These are phyloP conservation scores for Rhizopogon vinicolor DNA, from an alignment of 768 basidiomycete genomes.

Conservation along the genomic window DNA sequence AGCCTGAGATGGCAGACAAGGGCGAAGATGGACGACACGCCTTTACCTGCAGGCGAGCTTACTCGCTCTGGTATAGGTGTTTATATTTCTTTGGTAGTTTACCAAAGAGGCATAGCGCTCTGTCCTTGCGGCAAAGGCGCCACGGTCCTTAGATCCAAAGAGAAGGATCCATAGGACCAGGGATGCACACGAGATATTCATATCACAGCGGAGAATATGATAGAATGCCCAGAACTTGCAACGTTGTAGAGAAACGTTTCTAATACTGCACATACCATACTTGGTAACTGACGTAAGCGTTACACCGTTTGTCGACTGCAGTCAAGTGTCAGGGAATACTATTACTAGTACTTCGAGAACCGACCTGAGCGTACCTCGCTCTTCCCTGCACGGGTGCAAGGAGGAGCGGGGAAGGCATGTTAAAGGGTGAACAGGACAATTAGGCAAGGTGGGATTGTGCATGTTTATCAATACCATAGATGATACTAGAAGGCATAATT, in stretches of 20 bases:
- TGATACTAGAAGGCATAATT: no score
- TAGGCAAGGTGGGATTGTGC: no score
- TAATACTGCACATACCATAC: not conserved
- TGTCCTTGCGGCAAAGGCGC: not conserved
- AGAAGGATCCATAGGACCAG: not conserved
- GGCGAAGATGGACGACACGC: constrained; percentile 33
- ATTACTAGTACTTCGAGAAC: no score
- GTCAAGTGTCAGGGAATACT: no score
- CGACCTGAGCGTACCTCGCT: no score
- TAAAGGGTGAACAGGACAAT: no score
- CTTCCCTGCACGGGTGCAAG: no score
- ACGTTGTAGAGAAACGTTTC: not conserved
- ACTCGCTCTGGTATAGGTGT: constrained; percentile 27
- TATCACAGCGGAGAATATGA: not conserved
- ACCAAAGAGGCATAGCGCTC: constrained; percentile 14
- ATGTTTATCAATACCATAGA: no score
- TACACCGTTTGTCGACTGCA: not conserved
- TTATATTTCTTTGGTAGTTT: constrained; percentile 23
- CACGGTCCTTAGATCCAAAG: not conserved
- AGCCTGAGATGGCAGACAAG: constrained; percentile 29
- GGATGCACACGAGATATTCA: not conserved
- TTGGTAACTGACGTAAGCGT: not conserved
- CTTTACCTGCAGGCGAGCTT: constrained; percentile 29
- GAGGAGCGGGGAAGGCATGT: no score
- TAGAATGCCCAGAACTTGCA: not conserved